Conservation (phyloP, 1,284 basidiomycete species). For the Phlebopus sp. region DNA sequence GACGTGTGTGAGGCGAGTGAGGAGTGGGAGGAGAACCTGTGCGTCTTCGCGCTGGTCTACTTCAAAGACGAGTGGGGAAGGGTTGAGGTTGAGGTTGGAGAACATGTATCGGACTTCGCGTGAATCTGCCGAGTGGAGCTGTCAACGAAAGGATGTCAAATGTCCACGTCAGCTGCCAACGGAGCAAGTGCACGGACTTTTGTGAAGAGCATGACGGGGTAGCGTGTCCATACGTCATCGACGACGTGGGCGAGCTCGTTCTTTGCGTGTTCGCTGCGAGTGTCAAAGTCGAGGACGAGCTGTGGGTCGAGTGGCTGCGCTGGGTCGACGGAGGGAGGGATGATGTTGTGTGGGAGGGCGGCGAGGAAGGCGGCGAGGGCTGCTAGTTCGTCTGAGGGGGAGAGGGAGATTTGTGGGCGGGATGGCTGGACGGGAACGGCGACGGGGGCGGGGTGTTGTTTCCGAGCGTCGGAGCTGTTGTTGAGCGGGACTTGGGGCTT, state of each 20-base stretch:
- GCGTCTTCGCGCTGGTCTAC: slow-evolving; percentile 65
- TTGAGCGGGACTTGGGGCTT: slow-evolving; percentile 11
- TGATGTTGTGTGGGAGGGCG: slow-evolving; percentile 74
- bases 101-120: slow-evolving; percentile 69
- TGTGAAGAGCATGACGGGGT: slow-evolving; percentile 77
- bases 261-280: slow-evolving; percentile 50
- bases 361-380: slow-evolving; percentile 78
- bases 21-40: slow-evolving; percentile 42
- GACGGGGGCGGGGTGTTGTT: slow-evolving; percentile 24
- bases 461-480: slow-evolving; percentile 7
- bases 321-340: slow-evolving; percentile 69
- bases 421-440: slow-evolving; percentile 20
- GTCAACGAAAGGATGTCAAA: slow-evolving; percentile 5
- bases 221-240: slow-evolving; percentile 63
- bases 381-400: slow-evolving; percentile 67
- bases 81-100: slow-evolving; percentile 56
- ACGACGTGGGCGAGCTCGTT: slow-evolving; percentile 58
- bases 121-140: slow-evolving; percentile 62
- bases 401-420: slow-evolving; percentile 44
- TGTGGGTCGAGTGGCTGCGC: slow-evolving; percentile 68
- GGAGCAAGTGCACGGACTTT: slow-evolving; percentile 52
- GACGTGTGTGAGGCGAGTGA: slow-evolving; percentile 54
- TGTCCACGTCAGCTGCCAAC: background rate
- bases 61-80: slow-evolving; percentile 70
- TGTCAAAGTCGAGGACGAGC: slow-evolving; percentile 82